Base-by-base conservation (phyloP, 495 filamentous ascomycete genomes). In the Penicillium taxi region DNA sequence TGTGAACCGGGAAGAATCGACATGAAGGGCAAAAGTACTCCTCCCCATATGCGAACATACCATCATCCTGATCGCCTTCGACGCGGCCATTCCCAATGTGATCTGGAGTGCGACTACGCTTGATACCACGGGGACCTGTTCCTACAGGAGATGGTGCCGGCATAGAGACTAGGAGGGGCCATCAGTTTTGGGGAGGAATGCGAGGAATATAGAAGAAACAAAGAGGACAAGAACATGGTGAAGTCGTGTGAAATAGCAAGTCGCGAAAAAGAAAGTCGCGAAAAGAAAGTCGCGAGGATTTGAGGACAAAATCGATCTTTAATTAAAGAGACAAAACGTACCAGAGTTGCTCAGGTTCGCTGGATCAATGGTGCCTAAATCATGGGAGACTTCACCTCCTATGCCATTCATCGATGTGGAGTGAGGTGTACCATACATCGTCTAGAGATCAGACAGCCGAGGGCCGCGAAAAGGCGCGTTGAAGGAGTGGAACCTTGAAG, bases 71-170 rank as follows among this genome's bases (percentile, higher is more conserved):
- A 46, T 73, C 72, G 51, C 74, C 76, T 55, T 74, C 72, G 44
- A 59, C 48, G 45, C 64, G 59, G 45, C 67, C 59, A 55, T 83
- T 79, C 53, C 74, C 77, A 55, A 81, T 79, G 48, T 70, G 70
- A 48, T 93, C 85, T 49, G 87, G 89, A 35, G 91, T 95, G 39
- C 87, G 86, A 76, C 85, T 91, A 64, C 91, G 79, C 70, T 96
- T 98, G 56, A 86, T 61, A 44, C 88, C 87, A 58, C 91, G 81
- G 46, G 86, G 77, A 45, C 69, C 68, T 49, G 68, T 63, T 44
- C 59, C 53, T 46, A 67, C 52, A 55, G 61, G 55, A 15, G 68
- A 55, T 32, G 64, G 55, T 35, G 61, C 50, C 41, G 69, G 65
- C 37, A 73, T 52, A 52, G 58, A 56, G 39, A 67, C 59, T 63